phyloP scores from a whole-genome alignment of 2,329 filamentous ascomycete species.

The Alternaria postmessia region DNA sequence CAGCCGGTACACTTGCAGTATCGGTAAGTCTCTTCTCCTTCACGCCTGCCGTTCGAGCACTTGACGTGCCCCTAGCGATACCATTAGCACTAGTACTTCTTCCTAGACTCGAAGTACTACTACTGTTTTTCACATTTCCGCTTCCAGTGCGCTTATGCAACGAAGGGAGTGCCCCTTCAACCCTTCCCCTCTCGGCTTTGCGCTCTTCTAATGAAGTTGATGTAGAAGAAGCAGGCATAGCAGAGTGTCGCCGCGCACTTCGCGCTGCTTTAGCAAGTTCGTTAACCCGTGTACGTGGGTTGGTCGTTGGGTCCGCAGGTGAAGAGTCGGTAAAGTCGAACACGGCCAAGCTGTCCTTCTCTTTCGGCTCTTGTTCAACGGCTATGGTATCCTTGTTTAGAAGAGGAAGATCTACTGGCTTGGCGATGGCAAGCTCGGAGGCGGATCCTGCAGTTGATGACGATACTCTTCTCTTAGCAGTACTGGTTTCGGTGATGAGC shows the following conservation, averaged over 20 bases:
- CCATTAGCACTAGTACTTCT: slow-evolving; percentile 24
- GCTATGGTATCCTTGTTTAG: slow-evolving; percentile 10
- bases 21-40: slow-evolving; percentile 29
- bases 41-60: slow-evolving; percentile 15
- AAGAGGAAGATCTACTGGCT: slow-evolving; percentile 3
- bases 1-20: slow-evolving; percentile 8
- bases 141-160: slow-evolving; percentile 41
- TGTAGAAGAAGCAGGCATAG: slow-evolving; percentile 29
- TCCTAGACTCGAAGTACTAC: slow-evolving; percentile 18
- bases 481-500: slow-evolving; percentile 42
- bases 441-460: slow-evolving; percentile 4
- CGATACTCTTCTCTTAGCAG: slow-evolving; percentile 32
- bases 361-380: slow-evolving; percentile 23
- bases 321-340: slow-evolving; percentile 51
- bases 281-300: slow-evolving; percentile 32
- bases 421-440: slow-evolving; percentile 11
- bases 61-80: slow-evolving; percentile 16
- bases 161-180: slow-evolving; percentile 28
- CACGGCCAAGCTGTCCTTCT: slow-evolving; percentile 44
- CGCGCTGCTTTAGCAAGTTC: slow-evolving; percentile 42
- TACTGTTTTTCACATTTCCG: slow-evolving; percentile 29
- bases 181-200: slow-evolving; percentile 24
- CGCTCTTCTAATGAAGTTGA: slow-evolving; percentile 19
- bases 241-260: slow-evolving; percentile 45
- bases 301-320: slow-evolving; percentile 28